Base-by-base conservation (phyloP, 2,329 filamentous ascomycete species). In the Chaetomiaceae sp. region DNA sequence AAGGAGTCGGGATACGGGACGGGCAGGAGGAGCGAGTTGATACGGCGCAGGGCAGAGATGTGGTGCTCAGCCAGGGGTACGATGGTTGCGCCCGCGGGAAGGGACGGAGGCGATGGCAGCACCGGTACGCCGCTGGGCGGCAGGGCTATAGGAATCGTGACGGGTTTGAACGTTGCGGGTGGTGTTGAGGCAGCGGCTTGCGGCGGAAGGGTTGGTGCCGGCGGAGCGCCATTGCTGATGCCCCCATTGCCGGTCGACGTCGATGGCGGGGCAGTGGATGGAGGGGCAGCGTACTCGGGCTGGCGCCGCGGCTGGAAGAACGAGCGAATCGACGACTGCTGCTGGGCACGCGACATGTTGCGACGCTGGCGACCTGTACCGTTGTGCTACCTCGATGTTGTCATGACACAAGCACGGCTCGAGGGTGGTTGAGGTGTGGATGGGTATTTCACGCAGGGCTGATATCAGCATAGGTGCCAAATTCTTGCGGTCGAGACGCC, bases 1-100 rank as follows among this genome's bases (percentile, higher is more conserved):
- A 84, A 84, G 38, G 70, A 69, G 60, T 84, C 80, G 3, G 78
- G 73, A 61, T 84, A 85, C 61, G 69, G 68, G 48, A 84, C 76
- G 40, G 76, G 78, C 1, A 85, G 76, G 42, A 84, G 73, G 41
- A 84, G 73, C 36, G 76, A 68, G 63, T 83, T 83, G 63, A 85
- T 81, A 56, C 80, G 76, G 32, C 77, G 78, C 6, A 85, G 70
- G 36, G 77, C 71, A 47, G 75, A 67, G 47, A 83, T 64, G 62
- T 84, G 78, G 37, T 66, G 58, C 36, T 69, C 63, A 1, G 67
- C 64, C 42, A 82, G 65, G 43, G 68, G 67, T 6, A 73, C 71
- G 58, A 84, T 77, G 48, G 65, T 63, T 17, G 78, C 77, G 60
- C 76, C 69, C 12, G 63, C 64, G 46, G 68, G 68, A 19, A 63